These are phyloP conservation scores for Nemophila menziesii DNA, from an alignment of 257 asterid genomes.

Conservation along the genomic window DNA sequence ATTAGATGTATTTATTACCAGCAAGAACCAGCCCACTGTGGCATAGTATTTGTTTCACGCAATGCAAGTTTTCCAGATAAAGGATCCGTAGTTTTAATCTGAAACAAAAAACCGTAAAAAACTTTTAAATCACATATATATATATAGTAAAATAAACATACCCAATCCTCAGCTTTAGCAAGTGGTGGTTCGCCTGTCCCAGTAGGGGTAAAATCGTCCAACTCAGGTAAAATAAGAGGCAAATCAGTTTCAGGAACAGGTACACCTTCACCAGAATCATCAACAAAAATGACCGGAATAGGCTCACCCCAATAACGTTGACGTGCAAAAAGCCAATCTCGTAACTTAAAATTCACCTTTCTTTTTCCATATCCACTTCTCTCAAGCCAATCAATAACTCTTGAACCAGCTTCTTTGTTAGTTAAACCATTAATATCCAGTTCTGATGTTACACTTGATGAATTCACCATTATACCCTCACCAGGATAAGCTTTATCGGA, in stretches of 20 bases:
- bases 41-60: slow-evolving; percentile 96
- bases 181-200: slow-evolving; percentile 99
- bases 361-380: slow-evolving; percentile 62
- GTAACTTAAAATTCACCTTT: slow-evolving; percentile 85
- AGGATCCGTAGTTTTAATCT: slow-evolving; percentile 68
- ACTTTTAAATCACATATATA: background rate
- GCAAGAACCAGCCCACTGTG: slow-evolving; percentile 99
- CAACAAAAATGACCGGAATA: slow-evolving; percentile 69
- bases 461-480: slow-evolving; percentile 75
- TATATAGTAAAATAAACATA: slow-evolving; percentile 25
- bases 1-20: slow-evolving; percentile 38
- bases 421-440: slow-evolving; percentile 71
- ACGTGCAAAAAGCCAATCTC: slow-evolving; percentile 98
- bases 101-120: slow-evolving; percentile 9
- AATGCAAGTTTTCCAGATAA: slow-evolving; percentile 53
- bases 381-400: slow-evolving; percentile 80
- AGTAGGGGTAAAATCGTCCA: slow-evolving; percentile 92
- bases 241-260: slow-evolving; percentile 81
- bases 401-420: slow-evolving; percentile 64
- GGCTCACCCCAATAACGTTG: slow-evolving; percentile 99
- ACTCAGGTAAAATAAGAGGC: slow-evolving; percentile 91
- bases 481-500: slow-evolving; percentile 55
- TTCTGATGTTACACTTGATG: slow-evolving; percentile 58
- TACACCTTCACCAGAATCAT: slow-evolving; percentile 52
- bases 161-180: slow-evolving; percentile 81